Base-by-base conservation (phyloP, 2,329 filamentous ascomycete species). In the Ilyonectria destructans region DNA sequence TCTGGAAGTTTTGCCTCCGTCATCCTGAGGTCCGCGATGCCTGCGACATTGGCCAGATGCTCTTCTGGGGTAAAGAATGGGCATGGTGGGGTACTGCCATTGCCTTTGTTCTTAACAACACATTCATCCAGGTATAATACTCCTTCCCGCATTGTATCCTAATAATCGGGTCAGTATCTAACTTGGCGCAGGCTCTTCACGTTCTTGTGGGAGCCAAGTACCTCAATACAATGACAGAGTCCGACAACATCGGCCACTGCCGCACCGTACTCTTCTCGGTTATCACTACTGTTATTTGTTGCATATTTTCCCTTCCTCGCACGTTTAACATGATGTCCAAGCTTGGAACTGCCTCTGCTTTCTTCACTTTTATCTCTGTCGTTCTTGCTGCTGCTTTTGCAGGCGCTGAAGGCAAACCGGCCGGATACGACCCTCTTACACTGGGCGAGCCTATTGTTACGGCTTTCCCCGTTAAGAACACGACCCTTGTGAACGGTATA, bases 101-200 rank as follows among this genome's bases (percentile, higher is more conserved):
- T 79, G 97, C 97, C 93, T 98, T 98, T 80, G 83, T 97, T 51
- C 82, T 97, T 70, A 98, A 98, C 87, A 98, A 97, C 80, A 97
- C 94, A 17, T 96, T 96, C 79, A 96, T 97, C 74, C n/a, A n/a
- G n/a, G n/a, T n/a, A n/a, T n/a, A n/a, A n/a, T n/a, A n/a, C n/a
- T n/a, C n/a, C n/a, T n/a, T n/a, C n/a, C n/a, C n/a, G n/a, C n/a
- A n/a, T n/a, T n/a, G n/a, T n/a, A n/a, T n/a, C n/a, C n/a, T n/a
- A n/a, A n/a, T n/a, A n/a, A n/a, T n/a, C n/a, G n/a, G n/a, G n/a
- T n/a, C n/a, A n/a, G n/a, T n/a, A n/a, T n/a, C n/a, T n/a, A n/a
- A n/a, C n/a, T n/a, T n/a, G n/a, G n/a, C n/a, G n/a, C 91, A 94
- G 51, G 91, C 87, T 75, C 75, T 97, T 54, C 95, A 97, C 79